These are phyloP conservation scores for Lippia alba DNA, from an alignment of 305 asterid genomes.

Conservation along the genomic window DNA sequence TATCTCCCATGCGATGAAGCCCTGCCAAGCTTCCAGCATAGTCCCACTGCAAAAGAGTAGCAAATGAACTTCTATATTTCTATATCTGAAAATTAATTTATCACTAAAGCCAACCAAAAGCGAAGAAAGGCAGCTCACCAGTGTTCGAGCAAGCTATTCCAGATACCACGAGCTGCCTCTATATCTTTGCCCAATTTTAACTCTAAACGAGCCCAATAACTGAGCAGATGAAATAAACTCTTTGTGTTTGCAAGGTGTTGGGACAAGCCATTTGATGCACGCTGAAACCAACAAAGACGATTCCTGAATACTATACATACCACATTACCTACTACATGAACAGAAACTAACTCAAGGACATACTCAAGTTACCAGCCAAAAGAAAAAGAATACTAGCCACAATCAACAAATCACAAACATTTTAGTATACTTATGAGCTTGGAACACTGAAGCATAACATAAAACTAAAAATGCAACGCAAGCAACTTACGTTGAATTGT, in stretches of 20 bases:
- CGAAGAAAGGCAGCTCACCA: constrained; percentile 56
- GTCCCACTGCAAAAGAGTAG: constrained; percentile 68
- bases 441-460: too few species aligned
- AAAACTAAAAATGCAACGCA: too few species aligned
- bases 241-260: constrained; percentile 68
- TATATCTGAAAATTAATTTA: constrained; percentile 28
- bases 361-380: too few species aligned
- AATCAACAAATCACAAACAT: too few species aligned
- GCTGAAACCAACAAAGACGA: constrained; percentile 46
- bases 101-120: constrained; percentile 25
- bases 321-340: constrained; percentile 2
- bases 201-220: constrained; percentile 92
- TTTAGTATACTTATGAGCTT: too few species aligned
- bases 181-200: constrained; percentile 68
- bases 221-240: constrained; percentile 59
- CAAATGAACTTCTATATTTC: constrained; percentile 20
- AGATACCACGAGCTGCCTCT: constrained; percentile 89
- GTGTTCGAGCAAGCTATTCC: constrained; percentile 87
- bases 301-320: constrained; percentile 11
- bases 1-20: constrained; percentile 78
- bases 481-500: too few species aligned
- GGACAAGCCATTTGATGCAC: constrained; percentile 84
- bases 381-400: too few species aligned
- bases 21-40: constrained; percentile 87
- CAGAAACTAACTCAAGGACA: constrained; percentile 13